Evolutionary conservation across 208 protist species (phyloP).

Genomic region (Wallacemonas sp.): DNA sequence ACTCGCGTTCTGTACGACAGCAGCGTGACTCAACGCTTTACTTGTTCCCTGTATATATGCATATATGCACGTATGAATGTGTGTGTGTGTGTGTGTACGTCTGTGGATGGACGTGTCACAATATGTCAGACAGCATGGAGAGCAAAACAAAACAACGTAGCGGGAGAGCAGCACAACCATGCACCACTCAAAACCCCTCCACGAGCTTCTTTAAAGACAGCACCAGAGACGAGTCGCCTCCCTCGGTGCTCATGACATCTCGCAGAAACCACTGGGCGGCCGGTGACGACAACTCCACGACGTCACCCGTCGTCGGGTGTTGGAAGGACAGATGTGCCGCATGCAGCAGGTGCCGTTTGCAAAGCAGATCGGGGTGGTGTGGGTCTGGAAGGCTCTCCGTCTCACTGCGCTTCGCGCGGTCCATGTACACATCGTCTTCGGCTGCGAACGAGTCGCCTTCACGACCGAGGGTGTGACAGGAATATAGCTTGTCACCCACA

Average conservation of each 20-base stretch:
- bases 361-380: constrained; percentile 15
- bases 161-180: not conserved
- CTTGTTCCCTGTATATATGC: too few relatives aligned
- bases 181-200: not conserved
- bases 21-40: too few relatives aligned
- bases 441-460: constrained; percentile 35
- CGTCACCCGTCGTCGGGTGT: constrained; percentile 32
- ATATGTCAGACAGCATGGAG: not conserved
- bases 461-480: constrained; percentile 28
- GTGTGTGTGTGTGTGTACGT: constrained; percentile 6
- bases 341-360: constrained; percentile 72
- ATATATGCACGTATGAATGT: too few relatives aligned
- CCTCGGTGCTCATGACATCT: constrained; percentile 17
- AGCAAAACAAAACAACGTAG: not conserved
- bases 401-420: constrained; percentile 29
- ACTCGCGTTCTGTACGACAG: too few relatives aligned
- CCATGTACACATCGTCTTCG: constrained; percentile 65
- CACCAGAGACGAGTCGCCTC: not conserved
- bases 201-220: not conserved
- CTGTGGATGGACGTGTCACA: too few relatives aligned
- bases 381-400: not conserved
- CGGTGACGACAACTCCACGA: constrained; percentile 21
- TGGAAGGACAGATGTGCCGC: constrained; percentile 40
- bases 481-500: constrained; percentile 85
- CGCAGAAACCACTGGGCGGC: constrained; percentile 44